phyloP scores from a whole-genome alignment of 129 eudicot genomes.

The Deinandra increscens region DNA sequence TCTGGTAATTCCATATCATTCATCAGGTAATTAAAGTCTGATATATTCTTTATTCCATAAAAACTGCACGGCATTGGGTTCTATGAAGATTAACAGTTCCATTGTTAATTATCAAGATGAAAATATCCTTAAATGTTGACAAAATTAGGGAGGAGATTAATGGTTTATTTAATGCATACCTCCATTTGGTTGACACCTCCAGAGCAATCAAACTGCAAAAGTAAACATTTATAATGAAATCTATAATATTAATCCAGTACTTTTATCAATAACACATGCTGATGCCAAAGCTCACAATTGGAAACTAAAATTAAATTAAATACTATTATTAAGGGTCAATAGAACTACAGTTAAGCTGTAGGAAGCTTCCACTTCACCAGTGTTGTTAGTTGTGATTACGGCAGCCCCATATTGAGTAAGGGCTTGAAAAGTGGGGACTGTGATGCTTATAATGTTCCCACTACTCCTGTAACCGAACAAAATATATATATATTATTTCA shows the following conservation, averaged over 20 bases:
- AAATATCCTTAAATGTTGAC: too few species aligned
- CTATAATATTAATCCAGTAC: not conserved
- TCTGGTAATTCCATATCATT: not conserved
- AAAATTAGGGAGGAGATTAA: conserved; percentile 1
- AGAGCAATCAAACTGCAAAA: conserved; percentile 87
- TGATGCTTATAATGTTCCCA: conserved; percentile 64
- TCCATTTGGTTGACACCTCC: conserved; percentile 81
- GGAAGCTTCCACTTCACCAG: conserved; percentile 90
- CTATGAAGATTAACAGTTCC: not conserved
- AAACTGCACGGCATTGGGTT: not conserved
- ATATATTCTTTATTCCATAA: not conserved
- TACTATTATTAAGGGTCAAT: conserved; percentile 2
- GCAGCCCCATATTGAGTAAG: conserved; percentile 81
- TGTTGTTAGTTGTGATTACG: conserved; percentile 61
- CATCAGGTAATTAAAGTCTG: conserved; percentile 4
- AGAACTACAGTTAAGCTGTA: conserved; percentile 79
- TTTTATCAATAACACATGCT: conserved; percentile 4
- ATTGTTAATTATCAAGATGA: not conserved
- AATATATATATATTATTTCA: not conserved
- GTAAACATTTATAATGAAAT: not conserved
- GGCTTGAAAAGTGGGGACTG: conserved; percentile 80
- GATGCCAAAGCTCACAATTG: not conserved
- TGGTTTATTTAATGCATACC: conserved; percentile 38
- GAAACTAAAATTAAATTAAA: not conserved
- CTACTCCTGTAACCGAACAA: conserved; percentile 59